Evolutionary conservation across 1,284 basidiomycete genomes (phyloP).

Genomic region (Abortiporus biennis): DNA sequence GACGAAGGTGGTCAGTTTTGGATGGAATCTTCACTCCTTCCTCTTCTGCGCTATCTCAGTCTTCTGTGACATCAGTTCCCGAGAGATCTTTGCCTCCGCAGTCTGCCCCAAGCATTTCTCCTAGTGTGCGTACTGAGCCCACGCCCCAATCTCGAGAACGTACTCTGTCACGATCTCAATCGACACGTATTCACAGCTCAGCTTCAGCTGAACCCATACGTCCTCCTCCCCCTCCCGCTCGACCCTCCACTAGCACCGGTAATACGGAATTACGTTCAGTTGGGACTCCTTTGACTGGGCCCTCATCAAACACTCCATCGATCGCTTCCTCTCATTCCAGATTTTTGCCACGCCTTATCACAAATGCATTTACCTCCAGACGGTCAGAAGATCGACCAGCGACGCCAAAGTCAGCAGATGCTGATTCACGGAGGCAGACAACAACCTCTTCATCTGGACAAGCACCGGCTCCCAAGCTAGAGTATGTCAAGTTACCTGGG

Average conservation of each 20-base stretch:
- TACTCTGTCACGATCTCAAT: slow-evolving; percentile 20
- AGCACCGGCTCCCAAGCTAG: slow-evolving; percentile 74
- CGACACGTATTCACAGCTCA: slow-evolving; percentile 16
- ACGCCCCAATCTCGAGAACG: slow-evolving; percentile 15
- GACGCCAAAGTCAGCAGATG: slow-evolving; percentile 19
- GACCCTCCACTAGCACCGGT: slow-evolving; percentile 21
- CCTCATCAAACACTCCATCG: slow-evolving; percentile 26
- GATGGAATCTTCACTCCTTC: slow-evolving; percentile 34
- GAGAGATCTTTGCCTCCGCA: no score
- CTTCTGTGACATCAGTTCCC: slow-evolving; percentile 18
- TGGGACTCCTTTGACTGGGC: no score
- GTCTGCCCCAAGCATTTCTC: slow-evolving; percentile 9
- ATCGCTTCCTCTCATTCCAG: slow-evolving; percentile 41
- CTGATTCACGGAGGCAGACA: slow-evolving; percentile 14
- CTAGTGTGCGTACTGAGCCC: slow-evolving; percentile 19
- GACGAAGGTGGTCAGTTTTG: slow-evolving; percentile 52
- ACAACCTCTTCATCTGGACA: slow-evolving; percentile 26
- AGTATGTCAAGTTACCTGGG: slow-evolving; percentile 87
- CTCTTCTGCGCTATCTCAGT: slow-evolving; percentile 16
- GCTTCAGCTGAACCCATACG: slow-evolving; percentile 10
- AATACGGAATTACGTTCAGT: no score
- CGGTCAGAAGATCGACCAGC: slow-evolving; percentile 51
- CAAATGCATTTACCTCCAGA: slow-evolving; percentile 53
- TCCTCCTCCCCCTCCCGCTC: slow-evolving; percentile 11
- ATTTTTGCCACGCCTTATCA: slow-evolving; percentile 66